Evolutionary conservation across 2,329 filamentous ascomycete genomes (phyloP).

Genomic region (Cladosporium oxysporum): DNA sequence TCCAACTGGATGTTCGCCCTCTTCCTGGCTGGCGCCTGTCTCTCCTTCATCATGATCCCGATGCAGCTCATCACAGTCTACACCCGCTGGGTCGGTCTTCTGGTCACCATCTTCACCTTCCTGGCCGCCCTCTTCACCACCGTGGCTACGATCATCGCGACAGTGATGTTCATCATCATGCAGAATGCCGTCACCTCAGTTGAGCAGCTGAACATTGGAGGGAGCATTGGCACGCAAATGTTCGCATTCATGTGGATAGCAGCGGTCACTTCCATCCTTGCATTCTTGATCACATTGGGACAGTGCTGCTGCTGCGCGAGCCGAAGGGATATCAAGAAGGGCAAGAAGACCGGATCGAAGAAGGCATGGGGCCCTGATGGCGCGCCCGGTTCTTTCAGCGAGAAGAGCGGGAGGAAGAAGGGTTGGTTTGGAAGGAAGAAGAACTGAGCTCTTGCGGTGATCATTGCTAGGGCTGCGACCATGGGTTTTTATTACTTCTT

Average conservation of each 20-base stretch:
- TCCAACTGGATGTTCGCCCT: slow-evolving; percentile 88
- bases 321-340: slow-evolving; percentile 54
- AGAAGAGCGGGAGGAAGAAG: slow-evolving; percentile 22
- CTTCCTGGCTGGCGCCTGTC: slow-evolving; percentile 70
- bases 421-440: slow-evolving; percentile 23
- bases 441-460: neutral
- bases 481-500: neutral
- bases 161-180: slow-evolving; percentile 81
- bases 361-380: slow-evolving; percentile 26
- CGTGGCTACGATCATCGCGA: slow-evolving; percentile 73
- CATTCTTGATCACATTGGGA: slow-evolving; percentile 70
- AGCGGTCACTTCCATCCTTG: slow-evolving; percentile 64
- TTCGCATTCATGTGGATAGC: slow-evolving; percentile 90
- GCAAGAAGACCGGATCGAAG: slow-evolving; percentile 46
- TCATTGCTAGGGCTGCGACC: no score
- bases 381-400: slow-evolving; percentile 19
- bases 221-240: slow-evolving; percentile 71
- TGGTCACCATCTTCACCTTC: slow-evolving; percentile 68
- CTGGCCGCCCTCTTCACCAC: slow-evolving; percentile 67
- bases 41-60: slow-evolving; percentile 74
- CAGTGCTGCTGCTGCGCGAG: slow-evolving; percentile 76
- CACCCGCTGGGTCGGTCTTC: slow-evolving; percentile 60
- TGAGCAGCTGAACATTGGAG: slow-evolving; percentile 73
- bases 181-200: slow-evolving; percentile 70
- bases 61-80: slow-evolving; percentile 56